phyloP scores from a whole-genome alignment of 805 yeast species.

The Nakazawaea ernobii region DNA sequence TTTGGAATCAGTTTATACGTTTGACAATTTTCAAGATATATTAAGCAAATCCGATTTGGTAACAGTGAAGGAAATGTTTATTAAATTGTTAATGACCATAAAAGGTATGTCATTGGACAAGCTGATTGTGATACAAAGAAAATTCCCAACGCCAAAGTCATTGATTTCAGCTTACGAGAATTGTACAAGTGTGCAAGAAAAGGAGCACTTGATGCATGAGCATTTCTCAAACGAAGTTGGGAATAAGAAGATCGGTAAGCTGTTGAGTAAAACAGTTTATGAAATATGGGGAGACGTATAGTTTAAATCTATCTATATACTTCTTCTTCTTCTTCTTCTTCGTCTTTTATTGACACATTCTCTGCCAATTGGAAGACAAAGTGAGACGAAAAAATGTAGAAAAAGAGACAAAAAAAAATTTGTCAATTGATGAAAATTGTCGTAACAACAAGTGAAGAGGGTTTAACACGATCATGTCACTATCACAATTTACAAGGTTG shows the following conservation, averaged over 20 bases:
- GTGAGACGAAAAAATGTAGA: too few relatives aligned
- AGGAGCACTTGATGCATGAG: constrained; percentile 24
- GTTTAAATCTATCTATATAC: too few relatives aligned
- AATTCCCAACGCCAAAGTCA: constrained; percentile 62
- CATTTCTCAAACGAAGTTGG: constrained; percentile 39
- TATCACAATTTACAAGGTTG: constrained; percentile 11
- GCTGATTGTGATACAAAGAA: constrained; percentile 69
- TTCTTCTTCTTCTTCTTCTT: too few relatives aligned
- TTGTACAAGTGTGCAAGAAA: constrained; percentile 20
- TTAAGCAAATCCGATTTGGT: constrained; percentile 64
- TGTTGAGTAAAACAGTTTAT: constrained; percentile 44
- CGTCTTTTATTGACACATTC: constrained; percentile 6
- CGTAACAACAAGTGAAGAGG: too few relatives aligned
- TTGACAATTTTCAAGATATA: constrained; percentile 55
- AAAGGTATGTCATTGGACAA: constrained; percentile 82
- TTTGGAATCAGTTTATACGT: constrained; percentile 38
- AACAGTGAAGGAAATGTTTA: constrained; percentile 71
- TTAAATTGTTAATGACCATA: constrained; percentile 71
- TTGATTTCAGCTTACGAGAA: constrained; percentile 45
- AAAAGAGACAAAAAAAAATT: neutral
- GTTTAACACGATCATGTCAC: neutral
- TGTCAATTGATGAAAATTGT: neutral
- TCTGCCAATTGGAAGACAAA: neutral
- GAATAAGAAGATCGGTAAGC: constrained; percentile 45
- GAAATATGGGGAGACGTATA: constrained; percentile 54